phyloP scores from a whole-genome alignment of 257 asterid species.

The Ilex aquifolium region DNA sequence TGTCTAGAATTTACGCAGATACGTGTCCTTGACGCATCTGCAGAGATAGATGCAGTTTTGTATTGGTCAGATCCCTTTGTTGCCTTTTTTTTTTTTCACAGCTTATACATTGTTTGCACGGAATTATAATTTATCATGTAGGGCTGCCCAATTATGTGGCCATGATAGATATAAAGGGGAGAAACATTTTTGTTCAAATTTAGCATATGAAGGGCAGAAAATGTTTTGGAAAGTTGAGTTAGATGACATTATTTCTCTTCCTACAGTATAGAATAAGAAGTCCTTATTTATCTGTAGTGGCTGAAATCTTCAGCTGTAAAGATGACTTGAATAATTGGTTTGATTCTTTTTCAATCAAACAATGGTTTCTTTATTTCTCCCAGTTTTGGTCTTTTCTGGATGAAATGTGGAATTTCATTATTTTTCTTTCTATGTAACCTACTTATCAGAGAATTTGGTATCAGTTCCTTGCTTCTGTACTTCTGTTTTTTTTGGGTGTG shows the following conservation, averaged over 20 bases:
- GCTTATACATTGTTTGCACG: neutral
- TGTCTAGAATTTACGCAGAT: slow-evolving; percentile 24
- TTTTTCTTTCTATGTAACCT: neutral
- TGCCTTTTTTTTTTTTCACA: neutral
- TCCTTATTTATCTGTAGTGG: neutral
- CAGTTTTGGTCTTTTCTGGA: neutral
- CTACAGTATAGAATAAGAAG: neutral
- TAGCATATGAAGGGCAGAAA: neutral
- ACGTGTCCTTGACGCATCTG: neutral
- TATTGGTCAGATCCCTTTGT: neutral
- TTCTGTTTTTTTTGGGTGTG: neutral
- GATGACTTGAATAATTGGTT: neutral
- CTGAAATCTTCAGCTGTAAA: neutral
- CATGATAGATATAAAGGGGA: neutral
- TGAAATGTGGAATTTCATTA: neutral
- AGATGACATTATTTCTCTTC: neutral
- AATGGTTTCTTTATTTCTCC: neutral
- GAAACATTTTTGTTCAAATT: too few relatives aligned
- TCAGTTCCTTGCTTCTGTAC: neutral
- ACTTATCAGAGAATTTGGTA: too few relatives aligned
- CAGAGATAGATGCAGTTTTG: neutral
- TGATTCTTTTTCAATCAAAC: neutral
- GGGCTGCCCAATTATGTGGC: neutral
- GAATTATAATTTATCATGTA: neutral
- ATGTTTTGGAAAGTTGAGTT: neutral